These are phyloP conservation scores for Asterophora parasitica DNA, from an alignment of 768 basidiomycete genomes.

Conservation along the genomic window DNA sequence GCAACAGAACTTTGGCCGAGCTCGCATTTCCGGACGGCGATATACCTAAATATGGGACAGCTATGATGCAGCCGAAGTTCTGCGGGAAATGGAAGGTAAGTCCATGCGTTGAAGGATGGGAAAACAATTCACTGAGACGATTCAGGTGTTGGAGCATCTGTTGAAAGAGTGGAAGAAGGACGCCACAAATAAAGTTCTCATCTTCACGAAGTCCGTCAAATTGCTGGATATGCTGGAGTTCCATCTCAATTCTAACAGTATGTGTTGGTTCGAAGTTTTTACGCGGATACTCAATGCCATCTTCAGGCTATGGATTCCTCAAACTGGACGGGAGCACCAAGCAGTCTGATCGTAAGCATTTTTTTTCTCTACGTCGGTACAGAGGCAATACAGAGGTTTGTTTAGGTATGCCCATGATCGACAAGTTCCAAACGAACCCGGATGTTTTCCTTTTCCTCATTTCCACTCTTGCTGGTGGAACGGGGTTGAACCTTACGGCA, in stretches of 20 bases:
- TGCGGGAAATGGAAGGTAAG: constrained; percentile 86
- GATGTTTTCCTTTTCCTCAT: constrained; percentile 80
- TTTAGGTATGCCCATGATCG: constrained; percentile 81
- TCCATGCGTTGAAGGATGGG: constrained; percentile 1
- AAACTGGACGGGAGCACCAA: constrained; percentile 78
- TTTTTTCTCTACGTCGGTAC: not conserved
- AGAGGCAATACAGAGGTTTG: not conserved
- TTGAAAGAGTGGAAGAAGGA: constrained; percentile 66
- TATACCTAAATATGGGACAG: constrained; percentile 55
- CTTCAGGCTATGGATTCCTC: constrained; percentile 53
- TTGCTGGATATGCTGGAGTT: constrained; percentile 81
- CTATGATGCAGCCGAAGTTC: constrained; percentile 57
- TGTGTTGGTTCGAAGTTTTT: constrained; percentile 8
- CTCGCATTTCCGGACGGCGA: constrained; percentile 57
- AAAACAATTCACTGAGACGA: not conserved
- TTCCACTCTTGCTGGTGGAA: constrained; percentile 88
- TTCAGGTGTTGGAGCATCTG: constrained; percentile 60
- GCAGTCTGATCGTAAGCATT: constrained; percentile 56
- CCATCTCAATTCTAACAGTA: constrained; percentile 59
- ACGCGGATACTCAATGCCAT: not conserved
- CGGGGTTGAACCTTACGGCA: constrained; percentile 82
- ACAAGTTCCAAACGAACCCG: constrained; percentile 72
- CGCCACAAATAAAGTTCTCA: constrained; percentile 76
- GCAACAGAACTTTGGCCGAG: constrained; percentile 58
- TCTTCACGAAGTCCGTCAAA: constrained; percentile 93